Percentiles rank a stretch among this genome's conserved stretches.
These are phyloP conservation scores for Pyrus pyrifolia DNA, from an alignment of 306 rosid genomes.

Conservation along the genomic window DNA sequence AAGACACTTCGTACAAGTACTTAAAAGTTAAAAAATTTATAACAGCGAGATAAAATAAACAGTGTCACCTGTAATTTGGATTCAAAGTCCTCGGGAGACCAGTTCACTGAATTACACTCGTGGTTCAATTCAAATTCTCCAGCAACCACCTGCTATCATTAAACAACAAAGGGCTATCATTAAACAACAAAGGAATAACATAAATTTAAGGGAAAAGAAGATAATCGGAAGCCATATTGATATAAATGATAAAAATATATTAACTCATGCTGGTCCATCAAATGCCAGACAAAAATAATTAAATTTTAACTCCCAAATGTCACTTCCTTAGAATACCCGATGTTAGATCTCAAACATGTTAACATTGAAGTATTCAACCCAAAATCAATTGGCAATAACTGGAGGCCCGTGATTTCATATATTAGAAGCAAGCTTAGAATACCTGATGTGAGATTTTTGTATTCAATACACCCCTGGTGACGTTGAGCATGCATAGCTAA, in stretches of 20 bases:
- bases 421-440: neutral
- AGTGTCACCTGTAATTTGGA: conserved; percentile 74
- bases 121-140: conserved; percentile 94
- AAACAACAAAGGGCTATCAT: neutral
- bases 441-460: neutral
- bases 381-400: neutral
- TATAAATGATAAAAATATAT: neutral
- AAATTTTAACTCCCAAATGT: neutral
- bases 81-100: conserved; percentile 94
- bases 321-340: neutral
- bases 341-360: neutral
- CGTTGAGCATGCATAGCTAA: neutral
- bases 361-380: neutral
- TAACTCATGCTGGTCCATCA: neutral
- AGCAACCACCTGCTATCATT: conserved; percentile 67
- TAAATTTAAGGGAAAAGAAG: neutral
- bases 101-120: conserved; percentile 78
- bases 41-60: neutral
- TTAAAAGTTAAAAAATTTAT: neutral
- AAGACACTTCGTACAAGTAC: neutral
- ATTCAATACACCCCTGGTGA: neutral
- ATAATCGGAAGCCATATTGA: neutral
- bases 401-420: neutral
- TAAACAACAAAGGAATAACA: neutral
- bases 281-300: neutral